Conservation (phyloP, 768 basidiomycete genomes). For the Termitomyces sp. region DNA sequence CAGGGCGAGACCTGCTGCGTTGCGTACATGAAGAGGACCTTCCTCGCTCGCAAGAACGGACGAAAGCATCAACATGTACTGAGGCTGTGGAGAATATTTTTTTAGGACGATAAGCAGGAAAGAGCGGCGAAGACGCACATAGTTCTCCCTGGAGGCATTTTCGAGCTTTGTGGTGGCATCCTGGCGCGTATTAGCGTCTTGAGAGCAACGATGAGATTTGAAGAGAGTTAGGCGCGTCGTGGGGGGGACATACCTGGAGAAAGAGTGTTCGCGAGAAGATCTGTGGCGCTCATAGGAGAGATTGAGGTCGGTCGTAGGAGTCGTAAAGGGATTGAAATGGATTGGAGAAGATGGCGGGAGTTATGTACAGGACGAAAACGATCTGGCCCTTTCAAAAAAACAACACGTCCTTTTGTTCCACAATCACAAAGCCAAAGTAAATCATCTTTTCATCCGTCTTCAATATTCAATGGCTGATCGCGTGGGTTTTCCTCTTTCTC, state of each 20-base stretch:
- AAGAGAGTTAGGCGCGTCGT: constrained; percentile 26
- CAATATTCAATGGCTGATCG: constrained; percentile 60
- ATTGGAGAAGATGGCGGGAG: not conserved
- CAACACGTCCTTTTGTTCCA: constrained; percentile 7
- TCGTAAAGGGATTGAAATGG: constrained; percentile 7
- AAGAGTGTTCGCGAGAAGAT: constrained; percentile 90
- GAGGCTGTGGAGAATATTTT: constrained; percentile 60
- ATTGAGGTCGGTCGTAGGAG: constrained; percentile 8
- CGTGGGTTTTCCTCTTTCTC: constrained; percentile 34
- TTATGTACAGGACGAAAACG: no score
- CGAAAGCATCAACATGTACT: constrained; percentile 90
- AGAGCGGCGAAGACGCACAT: constrained; percentile 51
- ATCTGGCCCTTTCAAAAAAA: constrained; percentile 12
- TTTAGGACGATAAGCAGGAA: constrained; percentile 15
- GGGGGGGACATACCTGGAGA: constrained; percentile 67
- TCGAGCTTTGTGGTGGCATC: constrained; percentile 90
- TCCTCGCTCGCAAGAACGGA: constrained; percentile 78
- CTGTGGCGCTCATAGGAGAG: constrained; percentile 85
- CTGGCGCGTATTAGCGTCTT: constrained; percentile 89
- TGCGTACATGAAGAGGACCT: constrained; percentile 71
- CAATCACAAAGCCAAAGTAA: constrained; percentile 7
- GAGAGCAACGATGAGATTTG: constrained; percentile 17
- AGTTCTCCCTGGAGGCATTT: constrained; percentile 82
- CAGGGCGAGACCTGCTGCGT: constrained; percentile 94
- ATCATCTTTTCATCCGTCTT: no score